Percentiles rank a stretch among this genome's conserved stretches.
Evolutionary conservation across 2,329 filamentous ascomycete genomes (phyloP).

Genomic region (Epichloe uncinata): DNA sequence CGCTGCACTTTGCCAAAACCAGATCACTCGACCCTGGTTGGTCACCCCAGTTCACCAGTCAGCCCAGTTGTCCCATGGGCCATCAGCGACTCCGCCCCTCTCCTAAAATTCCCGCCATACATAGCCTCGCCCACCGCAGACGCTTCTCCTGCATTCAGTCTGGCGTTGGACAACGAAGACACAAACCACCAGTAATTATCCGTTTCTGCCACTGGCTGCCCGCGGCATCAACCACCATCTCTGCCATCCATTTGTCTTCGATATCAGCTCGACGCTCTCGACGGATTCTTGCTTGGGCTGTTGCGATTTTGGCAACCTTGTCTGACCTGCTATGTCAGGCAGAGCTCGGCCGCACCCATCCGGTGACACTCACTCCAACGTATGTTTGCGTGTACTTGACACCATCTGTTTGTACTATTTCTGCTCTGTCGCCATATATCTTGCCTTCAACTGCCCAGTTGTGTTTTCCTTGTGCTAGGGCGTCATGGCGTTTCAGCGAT

Average conservation of each 20-base stretch:
- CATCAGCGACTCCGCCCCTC: neutral
- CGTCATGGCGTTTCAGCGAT: neutral
- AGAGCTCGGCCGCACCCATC: neutral
- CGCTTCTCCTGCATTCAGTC: slow-evolving; percentile 5
- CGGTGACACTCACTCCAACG: slow-evolving; percentile 1
- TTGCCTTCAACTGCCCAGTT: neutral
- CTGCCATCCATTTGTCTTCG: neutral
- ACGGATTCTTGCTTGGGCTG: neutral
- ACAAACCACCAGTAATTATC: neutral
- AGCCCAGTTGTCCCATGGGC: no score
- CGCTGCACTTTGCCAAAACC: neutral
- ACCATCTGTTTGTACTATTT: neutral
- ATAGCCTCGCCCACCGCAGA: neutral
- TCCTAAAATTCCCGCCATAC: neutral
- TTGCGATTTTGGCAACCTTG: neutral
- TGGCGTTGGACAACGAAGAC: slow-evolving; percentile 1
- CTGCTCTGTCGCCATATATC: neutral
- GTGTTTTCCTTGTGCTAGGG: neutral
- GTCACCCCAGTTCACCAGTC: no score
- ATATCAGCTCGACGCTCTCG: neutral
- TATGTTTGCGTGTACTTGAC: neutral
- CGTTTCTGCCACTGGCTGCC: neutral
- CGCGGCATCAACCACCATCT: neutral
- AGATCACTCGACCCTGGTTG: neutral
- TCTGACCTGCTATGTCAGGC: neutral